A percentile compares a stretch with the other conserved stretches of the same genome.
These are phyloP conservation scores for Aspergillus fructus DNA, from an alignment of 2,329 filamentous ascomycete genomes.

Conservation along the genomic window DNA sequence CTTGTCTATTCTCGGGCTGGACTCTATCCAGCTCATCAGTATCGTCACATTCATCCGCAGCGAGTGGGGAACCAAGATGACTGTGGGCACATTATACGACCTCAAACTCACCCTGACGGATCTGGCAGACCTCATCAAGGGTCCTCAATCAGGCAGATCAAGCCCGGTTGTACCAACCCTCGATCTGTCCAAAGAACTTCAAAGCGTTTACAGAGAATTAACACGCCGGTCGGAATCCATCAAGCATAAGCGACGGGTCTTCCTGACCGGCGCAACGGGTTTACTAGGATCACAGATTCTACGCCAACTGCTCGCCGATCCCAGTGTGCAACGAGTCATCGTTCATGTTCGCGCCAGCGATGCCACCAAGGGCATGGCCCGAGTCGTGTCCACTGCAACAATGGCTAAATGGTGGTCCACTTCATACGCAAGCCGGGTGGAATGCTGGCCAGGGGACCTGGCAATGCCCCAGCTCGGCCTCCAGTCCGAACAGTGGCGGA, in stretches of 20 bases:
- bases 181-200: not conserved
- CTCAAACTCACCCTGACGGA: not conserved
- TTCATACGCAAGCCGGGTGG: not conserved
- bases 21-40: not conserved
- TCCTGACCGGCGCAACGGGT: constrained; percentile 12
- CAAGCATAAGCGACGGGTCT: not conserved
- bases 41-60: not conserved
- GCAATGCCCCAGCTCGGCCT: constrained; percentile 5
- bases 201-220: not conserved
- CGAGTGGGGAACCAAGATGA: not conserved
- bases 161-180: not conserved
- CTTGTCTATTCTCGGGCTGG: not conserved
- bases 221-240: not conserved
- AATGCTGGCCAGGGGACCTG: constrained; percentile 13
- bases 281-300: constrained; percentile 14
- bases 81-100: not conserved
- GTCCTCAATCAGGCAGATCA: not conserved
- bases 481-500: not conserved
- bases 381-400: not conserved
- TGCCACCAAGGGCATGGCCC: constrained; percentile 1
- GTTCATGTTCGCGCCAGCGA: constrained; percentile 7
- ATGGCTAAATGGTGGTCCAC: constrained; percentile 10
- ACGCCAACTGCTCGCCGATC: not conserved
- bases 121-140: not conserved
- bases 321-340: not conserved